Percentiles rank a stretch among this genome's conserved stretches.
Conservation (phyloP, 108 stramenopile species). For the Schizochytrium sp. region DNA sequence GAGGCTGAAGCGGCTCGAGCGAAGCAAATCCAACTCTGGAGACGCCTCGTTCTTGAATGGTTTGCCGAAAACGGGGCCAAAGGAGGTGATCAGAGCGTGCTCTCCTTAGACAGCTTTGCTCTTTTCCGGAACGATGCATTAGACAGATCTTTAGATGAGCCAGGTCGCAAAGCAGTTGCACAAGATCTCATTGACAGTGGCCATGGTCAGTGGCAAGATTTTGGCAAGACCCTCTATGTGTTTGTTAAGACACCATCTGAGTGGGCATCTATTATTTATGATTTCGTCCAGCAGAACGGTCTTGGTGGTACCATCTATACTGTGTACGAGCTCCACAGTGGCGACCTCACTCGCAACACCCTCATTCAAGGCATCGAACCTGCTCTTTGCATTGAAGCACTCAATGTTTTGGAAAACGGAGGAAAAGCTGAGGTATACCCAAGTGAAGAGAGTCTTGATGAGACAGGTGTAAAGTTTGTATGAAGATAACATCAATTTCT, state of each 20-base stretch:
- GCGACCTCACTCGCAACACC: slow-evolving; percentile 50
- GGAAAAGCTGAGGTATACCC: neutral
- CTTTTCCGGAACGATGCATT: neutral
- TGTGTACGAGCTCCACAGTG: slow-evolving; percentile 52
- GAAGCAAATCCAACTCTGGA: slow-evolving; percentile 40
- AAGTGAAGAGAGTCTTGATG: slow-evolving; percentile 45
- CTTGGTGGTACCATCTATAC: slow-evolving; percentile 54
- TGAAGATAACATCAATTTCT: neutral
- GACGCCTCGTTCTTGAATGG: slow-evolving; percentile 33
- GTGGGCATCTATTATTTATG: slow-evolving; percentile 23
- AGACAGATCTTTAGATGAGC: neutral
- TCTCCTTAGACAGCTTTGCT: slow-evolving; percentile 16
- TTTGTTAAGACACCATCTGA: slow-evolving; percentile 50
- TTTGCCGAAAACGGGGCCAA: neutral
- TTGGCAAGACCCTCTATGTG: slow-evolving; percentile 12
- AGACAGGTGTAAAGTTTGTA: slow-evolving; percentile 54
- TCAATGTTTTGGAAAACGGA: neutral
- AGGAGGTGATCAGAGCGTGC: neutral
- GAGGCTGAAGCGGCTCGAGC: neutral
- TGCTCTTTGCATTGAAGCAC: slow-evolving; percentile 39
- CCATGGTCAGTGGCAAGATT: slow-evolving; percentile 53
- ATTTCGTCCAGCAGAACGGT: slow-evolving; percentile 35
- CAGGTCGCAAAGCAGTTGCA: slow-evolving; percentile 11
- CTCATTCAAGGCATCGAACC: slow-evolving; percentile 25
- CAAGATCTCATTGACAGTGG: slow-evolving; percentile 39